Base-by-base conservation (phyloP, 441 rosid species). In the Adansonia rubrostipa region DNA sequence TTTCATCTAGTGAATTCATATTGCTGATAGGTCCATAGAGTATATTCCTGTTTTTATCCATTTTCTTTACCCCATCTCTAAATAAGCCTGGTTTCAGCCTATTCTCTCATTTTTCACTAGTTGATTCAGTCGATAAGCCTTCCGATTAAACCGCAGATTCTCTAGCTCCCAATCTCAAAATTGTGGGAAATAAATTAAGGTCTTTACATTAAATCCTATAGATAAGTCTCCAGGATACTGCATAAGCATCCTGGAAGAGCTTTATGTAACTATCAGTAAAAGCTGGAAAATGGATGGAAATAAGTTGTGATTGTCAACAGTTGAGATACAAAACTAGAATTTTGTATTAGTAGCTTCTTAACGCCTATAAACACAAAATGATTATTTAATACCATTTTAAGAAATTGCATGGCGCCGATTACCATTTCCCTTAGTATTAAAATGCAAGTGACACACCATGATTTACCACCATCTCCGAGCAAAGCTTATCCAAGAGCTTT, bases 21-120 rank as follows among this genome's bases (percentile, higher is more conserved):
- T 47, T 68, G 47, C 69, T 65, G 47, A 42, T 65, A 66, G 24
- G 68, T 71, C 68, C 51, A 69, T 60, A 68, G 71, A 81, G 84
- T 81, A 84, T 85, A 80, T 85, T 72, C 88, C 78, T 51, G 8
- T 11, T 57, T 57, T 53, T 54, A 19, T 19, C 36, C 14, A 44
- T 9, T 42, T 77, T 24, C 77, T 54, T 33, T 50, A 42, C 40
- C 44, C 15, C 60, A 17, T 56, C 45, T 74, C 45, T 58, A 67
- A 72, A 74, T 77, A 68, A 64, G 45, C 44, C 74, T 24, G 73
- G 65, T 66, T 80, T 78, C 77, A 76, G 47, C 80, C 78, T 40
- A 66, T 61, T 76, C 33, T 36, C 9, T 36, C 13, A 14, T 36
- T 36, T 33, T 67, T 71, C 48, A 48, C 24, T 58, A 17, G 45